Conservation (phyloP, 225 moss, liverwort and hornwort species). For the Climacium dendroides region DNA sequence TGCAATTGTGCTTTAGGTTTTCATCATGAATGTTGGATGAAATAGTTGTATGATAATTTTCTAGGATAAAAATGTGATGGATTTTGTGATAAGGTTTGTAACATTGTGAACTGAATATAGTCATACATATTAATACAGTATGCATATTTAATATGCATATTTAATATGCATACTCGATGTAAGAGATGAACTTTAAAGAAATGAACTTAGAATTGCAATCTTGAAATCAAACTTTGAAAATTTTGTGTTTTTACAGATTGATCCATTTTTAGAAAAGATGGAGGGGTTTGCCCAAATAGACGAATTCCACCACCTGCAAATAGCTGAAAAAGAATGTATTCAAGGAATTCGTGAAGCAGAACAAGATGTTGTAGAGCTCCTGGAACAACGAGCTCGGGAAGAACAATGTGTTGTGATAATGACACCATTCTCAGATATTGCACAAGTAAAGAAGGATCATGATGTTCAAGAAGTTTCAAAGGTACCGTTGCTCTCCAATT, state of each 20-base stretch:
- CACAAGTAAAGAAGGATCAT: slow-evolving; percentile 28
- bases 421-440: slow-evolving; percentile 54
- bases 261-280: slow-evolving; percentile 49
- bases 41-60: not conserved
- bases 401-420: slow-evolving; percentile 60
- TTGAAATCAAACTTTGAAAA: not conserved
- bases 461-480: slow-evolving; percentile 32
- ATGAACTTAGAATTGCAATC: not conserved
- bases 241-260: not conserved
- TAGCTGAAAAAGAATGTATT: slow-evolving; percentile 29
- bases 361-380: slow-evolving; percentile 23
- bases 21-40: accelerated
- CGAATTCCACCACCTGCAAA: slow-evolving; percentile 43
- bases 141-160: too few relatives aligned
- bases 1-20: accelerated
- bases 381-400: slow-evolving; percentile 38
- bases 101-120: not conserved
- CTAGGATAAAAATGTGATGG: accelerated
- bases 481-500: not conserved
- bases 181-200: not conserved
- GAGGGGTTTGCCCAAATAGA: slow-evolving; percentile 52
- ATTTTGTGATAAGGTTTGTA: not conserved
- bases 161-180: not conserved
- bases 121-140: too few relatives aligned
- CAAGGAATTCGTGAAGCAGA: slow-evolving; percentile 60